Percentiles rank a stretch among this genome's conserved stretches.
Evolutionary conservation across 371 early-diverging fungal genomes (phyloP).

Genomic region (Coemansia sp.): DNA sequence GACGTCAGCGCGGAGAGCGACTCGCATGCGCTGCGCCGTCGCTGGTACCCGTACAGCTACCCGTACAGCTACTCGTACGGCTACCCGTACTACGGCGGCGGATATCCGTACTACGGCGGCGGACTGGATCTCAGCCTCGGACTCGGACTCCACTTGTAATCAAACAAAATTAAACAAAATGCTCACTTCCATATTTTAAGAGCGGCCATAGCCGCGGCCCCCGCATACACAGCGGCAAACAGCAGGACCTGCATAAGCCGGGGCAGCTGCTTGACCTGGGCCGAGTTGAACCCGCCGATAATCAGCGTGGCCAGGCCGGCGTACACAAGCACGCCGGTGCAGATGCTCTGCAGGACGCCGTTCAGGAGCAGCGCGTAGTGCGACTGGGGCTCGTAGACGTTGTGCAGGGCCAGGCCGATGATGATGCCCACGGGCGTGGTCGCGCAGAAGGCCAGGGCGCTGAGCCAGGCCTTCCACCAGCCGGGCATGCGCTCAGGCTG

Average conservation of each 20-base stretch:
- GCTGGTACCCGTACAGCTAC: conserved; percentile 17
- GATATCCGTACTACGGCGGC: not conserved
- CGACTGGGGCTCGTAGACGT: conserved; percentile 60
- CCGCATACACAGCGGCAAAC: conserved; percentile 62
- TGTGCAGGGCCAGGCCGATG: conserved; percentile 65
- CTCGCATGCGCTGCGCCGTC: not conserved
- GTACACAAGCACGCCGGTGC: conserved; percentile 77
- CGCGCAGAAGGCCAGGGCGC: conserved; percentile 59
- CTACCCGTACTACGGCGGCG: not conserved
- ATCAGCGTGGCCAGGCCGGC: conserved; percentile 69
- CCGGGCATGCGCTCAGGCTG: conserved; percentile 36
- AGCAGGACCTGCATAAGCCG: conserved; percentile 49
- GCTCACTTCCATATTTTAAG: conserved; percentile 70
- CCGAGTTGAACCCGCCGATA: conserved; percentile 62
- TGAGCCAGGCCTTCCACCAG: conserved; percentile 51
- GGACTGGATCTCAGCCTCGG: conserved; percentile 10
- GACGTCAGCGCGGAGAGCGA: not conserved
- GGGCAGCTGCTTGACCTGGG: conserved; percentile 55
- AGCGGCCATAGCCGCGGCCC: conserved; percentile 70
- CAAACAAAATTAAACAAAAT: not conserved
- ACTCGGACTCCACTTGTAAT: conserved; percentile 19
- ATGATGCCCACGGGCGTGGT: conserved; percentile 72
- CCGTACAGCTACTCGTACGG: no score
- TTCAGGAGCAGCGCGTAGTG: conserved; percentile 58
- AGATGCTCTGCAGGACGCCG: conserved; percentile 72